These are phyloP conservation scores for Colletotrichum musae DNA, from an alignment of 2,329 filamentous ascomycete genomes.

Conservation along the genomic window DNA sequence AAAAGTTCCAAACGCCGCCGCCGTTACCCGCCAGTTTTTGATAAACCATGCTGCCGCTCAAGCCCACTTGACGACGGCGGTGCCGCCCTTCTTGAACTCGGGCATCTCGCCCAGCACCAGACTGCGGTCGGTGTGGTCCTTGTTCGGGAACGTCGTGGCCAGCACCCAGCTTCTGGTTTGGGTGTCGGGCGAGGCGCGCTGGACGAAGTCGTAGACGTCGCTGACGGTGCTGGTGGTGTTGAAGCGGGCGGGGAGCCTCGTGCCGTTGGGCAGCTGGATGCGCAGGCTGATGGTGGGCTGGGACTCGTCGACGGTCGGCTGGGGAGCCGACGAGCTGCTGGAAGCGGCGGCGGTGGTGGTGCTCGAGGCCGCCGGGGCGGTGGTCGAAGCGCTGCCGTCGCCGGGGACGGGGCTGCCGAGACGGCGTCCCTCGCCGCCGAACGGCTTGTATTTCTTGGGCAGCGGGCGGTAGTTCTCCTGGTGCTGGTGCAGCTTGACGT, in stretches of 20 bases:
- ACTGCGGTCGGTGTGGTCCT: conserved; percentile 80
- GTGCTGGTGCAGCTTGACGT: conserved; percentile 84
- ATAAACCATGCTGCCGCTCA: conserved; percentile 6
- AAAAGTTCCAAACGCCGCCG: conserved; percentile 38
- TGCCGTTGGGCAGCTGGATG: conserved; percentile 84
- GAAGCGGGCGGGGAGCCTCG: conserved; percentile 83
- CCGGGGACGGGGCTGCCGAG: conserved; percentile 85
- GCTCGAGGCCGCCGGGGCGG: conserved; percentile 43
- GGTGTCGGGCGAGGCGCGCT: conserved; percentile 72
- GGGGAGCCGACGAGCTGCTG: conserved; percentile 50
- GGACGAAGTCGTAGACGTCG: conserved; percentile 83
- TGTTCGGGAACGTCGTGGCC: conserved; percentile 87
- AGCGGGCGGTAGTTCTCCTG: conserved; percentile 80
- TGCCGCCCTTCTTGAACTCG: conserved; percentile 77
- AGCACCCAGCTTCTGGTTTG: conserved; percentile 77
- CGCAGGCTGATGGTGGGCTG: conserved; percentile 80
- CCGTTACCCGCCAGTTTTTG: conserved; percentile 17
- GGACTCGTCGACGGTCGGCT: conserved; percentile 68
- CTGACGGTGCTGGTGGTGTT: conserved; percentile 84
- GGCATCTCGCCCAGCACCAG: conserved; percentile 71
- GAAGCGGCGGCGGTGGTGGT: conserved; percentile 47
- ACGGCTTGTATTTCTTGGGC: conserved; percentile 83
- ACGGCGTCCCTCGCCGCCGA: conserved; percentile 78
- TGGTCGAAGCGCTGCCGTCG: conserved; percentile 47
- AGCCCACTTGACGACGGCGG: conserved; percentile 74